Conservation (phyloP, 1,284 basidiomycete genomes). For the Microbotryomycetes sp. region DNA sequence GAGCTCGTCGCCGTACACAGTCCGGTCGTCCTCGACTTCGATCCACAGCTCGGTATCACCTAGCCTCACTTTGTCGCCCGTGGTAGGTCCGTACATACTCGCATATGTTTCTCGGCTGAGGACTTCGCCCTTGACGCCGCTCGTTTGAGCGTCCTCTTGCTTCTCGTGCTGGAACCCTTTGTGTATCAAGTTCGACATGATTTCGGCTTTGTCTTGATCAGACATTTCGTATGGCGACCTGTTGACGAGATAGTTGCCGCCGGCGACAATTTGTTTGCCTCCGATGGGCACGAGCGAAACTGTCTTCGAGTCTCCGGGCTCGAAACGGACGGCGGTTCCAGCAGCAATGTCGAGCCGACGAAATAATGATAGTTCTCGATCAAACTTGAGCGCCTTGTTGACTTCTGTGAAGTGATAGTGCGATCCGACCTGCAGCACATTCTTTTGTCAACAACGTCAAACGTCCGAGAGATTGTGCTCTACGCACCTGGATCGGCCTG, state of each 20-base stretch:
- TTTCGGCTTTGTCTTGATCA: neutral
- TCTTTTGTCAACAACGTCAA: no score
- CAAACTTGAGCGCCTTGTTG: constrained; percentile 74
- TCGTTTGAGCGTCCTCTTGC: constrained; percentile 33
- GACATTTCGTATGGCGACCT: constrained; percentile 40
- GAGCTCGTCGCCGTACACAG: constrained; percentile 83
- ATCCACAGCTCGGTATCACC: constrained; percentile 90
- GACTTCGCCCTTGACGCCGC: neutral
- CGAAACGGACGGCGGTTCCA: constrained; percentile 92
- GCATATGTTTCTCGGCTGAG: constrained; percentile 51
- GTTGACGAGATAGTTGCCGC: constrained; percentile 69
- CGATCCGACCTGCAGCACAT: constrained; percentile 63
- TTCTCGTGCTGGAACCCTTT: constrained; percentile 40
- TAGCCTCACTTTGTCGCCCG: constrained; percentile 78
- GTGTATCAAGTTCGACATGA: constrained; percentile 15
- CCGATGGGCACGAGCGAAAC: constrained; percentile 75
- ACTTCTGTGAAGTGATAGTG: constrained; percentile 88
- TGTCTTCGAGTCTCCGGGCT: constrained; percentile 82
- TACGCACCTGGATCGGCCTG: constrained; percentile 82
- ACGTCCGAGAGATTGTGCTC: no score
- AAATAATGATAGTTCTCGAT: constrained; percentile 70
- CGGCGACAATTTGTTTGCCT: constrained; percentile 63
- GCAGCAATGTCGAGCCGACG: constrained; percentile 86
- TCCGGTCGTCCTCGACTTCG: constrained; percentile 81
- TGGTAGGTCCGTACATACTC: constrained; percentile 90